These are phyloP conservation scores for Lodderomyces elongisporus DNA, from an alignment of 1,139 yeast genomes.

Conservation along the genomic window DNA sequence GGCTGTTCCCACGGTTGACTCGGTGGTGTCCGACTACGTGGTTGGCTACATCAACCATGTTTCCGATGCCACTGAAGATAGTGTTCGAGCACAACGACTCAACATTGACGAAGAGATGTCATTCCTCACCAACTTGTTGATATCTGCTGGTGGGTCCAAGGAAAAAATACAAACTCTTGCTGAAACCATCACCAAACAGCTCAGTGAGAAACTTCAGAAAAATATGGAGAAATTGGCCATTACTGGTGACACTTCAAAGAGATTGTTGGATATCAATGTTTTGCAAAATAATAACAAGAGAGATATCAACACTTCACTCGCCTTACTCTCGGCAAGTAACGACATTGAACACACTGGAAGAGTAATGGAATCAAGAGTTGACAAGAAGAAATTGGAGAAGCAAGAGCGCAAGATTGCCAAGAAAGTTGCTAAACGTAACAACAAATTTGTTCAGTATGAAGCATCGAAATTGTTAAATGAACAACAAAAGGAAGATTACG, in stretches of 20 bases:
- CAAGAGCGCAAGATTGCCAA: slow-evolving; percentile 97
- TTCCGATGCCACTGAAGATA: slow-evolving; percentile 69
- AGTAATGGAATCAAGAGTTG: slow-evolving; percentile 89
- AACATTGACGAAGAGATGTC: slow-evolving; percentile 61
- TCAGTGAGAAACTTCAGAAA: slow-evolving; percentile 55
- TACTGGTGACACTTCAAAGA: slow-evolving; percentile 78
- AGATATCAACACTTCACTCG: slow-evolving; percentile 67
- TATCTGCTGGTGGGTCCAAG: slow-evolving; percentile 75
- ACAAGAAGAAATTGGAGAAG: slow-evolving; percentile 91
- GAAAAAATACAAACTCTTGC: slow-evolving; percentile 51
- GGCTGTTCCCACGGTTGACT: slow-evolving; percentile 82
- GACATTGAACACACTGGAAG: slow-evolving; percentile 92
- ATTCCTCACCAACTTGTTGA: slow-evolving; percentile 58
- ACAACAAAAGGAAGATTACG: slow-evolving; percentile 68
- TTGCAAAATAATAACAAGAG: slow-evolving; percentile 58
- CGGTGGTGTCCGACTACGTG: slow-evolving; percentile 88
- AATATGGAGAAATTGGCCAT: slow-evolving; percentile 66
- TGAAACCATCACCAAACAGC: slow-evolving; percentile 38
- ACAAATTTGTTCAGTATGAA: slow-evolving; percentile 83
- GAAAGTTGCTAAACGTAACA: slow-evolving; percentile 90
- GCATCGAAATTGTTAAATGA: slow-evolving; percentile 82
- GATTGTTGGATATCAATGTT: slow-evolving; percentile 67
- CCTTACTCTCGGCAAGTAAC: slow-evolving; percentile 66
- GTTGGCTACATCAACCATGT: slow-evolving; percentile 84
- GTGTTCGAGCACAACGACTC: slow-evolving; percentile 71